A percentile compares a stretch with the other conserved stretches of the same genome.
Evolutionary conservation across 176 grass and related monocot species (phyloP).

Genomic region (Eragrostis curvula): DNA sequence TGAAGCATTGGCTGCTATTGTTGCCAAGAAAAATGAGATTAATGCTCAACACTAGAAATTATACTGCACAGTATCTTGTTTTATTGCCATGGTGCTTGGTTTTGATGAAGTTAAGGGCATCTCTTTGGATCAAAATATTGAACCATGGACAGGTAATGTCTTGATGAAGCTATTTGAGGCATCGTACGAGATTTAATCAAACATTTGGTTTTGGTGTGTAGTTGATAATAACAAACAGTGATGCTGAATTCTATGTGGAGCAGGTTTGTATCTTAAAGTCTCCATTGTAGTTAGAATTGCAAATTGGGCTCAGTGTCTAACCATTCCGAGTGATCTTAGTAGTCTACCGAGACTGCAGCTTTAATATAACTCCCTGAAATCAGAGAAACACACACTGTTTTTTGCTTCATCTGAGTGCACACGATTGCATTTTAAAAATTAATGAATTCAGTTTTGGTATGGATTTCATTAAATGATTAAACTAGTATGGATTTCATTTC

Average conservation of each 20-base stretch:
- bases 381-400: background rate
- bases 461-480: background rate
- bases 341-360: background rate
- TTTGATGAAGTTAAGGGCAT: background rate
- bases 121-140: background rate
- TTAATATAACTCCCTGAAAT: constrained; percentile 4
- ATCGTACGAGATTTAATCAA: background rate
- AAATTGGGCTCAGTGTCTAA: background rate
- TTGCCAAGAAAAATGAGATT: background rate
- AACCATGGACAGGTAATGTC: background rate
- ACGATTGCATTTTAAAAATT: background rate
- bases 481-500: constrained; percentile 37
- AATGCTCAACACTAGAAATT: background rate
- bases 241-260: constrained; percentile 8
- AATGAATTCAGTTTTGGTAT: background rate
- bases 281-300: background rate
- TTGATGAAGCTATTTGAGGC: background rate
- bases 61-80: background rate
- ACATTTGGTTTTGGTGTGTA: background rate
- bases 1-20: background rate
- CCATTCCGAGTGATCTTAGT: background rate
- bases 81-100: background rate
- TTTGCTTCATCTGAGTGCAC: background rate
- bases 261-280: background rate
- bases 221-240: background rate